phyloP scores from a whole-genome alignment of 345 rosid species.

The Pelargonium nanum region DNA sequence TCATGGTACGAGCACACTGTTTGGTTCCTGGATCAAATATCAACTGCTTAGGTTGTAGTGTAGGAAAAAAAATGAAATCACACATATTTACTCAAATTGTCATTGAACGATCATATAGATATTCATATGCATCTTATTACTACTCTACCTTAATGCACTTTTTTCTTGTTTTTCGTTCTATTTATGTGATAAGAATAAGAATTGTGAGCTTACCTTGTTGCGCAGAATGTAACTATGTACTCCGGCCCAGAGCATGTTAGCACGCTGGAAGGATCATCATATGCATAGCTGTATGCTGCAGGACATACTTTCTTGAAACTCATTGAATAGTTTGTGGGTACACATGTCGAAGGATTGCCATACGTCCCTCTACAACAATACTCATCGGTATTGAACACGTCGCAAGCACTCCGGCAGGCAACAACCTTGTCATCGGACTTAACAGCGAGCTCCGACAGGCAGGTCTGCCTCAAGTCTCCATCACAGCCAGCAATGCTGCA shows the following conservation, averaged over 20 bases:
- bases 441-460: constrained; percentile 55
- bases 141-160: no score
- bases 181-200: not conserved
- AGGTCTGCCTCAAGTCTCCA: constrained; percentile 36
- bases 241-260: constrained; percentile 40
- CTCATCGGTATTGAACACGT: constrained; percentile 37
- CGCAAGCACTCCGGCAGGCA: constrained; percentile 54
- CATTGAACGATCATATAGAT: no score
- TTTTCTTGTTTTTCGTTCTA: not conserved
- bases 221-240: constrained; percentile 42
- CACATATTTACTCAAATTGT: no score
- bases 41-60: no score
- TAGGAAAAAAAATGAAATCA: no score
- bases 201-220: constrained; percentile 30
- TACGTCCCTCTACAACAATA: constrained; percentile 49
- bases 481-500: constrained; percentile 60
- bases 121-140: no score
- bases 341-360: constrained; percentile 24
- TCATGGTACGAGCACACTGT: constrained; percentile 28
- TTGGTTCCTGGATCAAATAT: constrained; percentile 20
- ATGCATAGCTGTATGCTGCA: constrained; percentile 51
- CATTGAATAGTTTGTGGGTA: constrained; percentile 42
- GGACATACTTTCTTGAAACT: constrained; percentile 52
- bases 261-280: constrained; percentile 36
- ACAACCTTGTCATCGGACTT: constrained; percentile 51